Percentiles rank a stretch among this genome's conserved stretches.
phyloP scores from a whole-genome alignment of 495 filamentous ascomycete species.

The Letharia lupina region DNA sequence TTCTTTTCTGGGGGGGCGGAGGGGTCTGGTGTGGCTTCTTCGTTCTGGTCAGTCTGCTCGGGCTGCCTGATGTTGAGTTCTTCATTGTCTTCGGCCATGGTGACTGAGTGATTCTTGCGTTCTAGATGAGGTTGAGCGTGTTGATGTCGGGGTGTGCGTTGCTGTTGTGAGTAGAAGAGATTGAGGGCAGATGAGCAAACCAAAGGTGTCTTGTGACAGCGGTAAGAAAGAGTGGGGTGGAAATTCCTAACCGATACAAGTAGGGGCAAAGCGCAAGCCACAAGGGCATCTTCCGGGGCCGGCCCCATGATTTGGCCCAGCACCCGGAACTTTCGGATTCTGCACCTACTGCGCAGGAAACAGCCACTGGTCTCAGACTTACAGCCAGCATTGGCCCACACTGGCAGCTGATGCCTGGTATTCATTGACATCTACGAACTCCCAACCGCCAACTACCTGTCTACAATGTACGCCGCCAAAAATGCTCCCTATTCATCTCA shows the following conservation, averaged over 20 bases:
- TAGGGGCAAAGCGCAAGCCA: neutral
- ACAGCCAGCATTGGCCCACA: too few species aligned
- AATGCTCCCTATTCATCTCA: too few species aligned
- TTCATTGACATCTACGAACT: too few species aligned
- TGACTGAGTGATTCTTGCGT: neutral
- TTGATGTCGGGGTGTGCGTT: neutral
- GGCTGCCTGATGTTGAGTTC: neutral
- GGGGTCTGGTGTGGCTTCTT: neutral
- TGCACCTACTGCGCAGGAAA: neutral
- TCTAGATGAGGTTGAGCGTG: neutral
- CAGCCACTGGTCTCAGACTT: too few species aligned
- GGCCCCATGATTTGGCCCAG: neutral
- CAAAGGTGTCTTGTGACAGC: neutral
- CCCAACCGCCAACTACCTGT: too few species aligned
- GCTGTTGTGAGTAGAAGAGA: neutral
- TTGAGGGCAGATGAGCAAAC: neutral
- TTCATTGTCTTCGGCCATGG: slow-evolving; percentile 10
- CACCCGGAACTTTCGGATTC: neutral
- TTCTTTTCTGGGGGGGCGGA: neutral
- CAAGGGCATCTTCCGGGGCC: neutral
- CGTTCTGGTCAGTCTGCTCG: neutral
- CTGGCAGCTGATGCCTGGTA: too few species aligned
- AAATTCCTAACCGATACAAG: neutral
- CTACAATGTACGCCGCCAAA: too few species aligned
- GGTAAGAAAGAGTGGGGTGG: neutral